Evolutionary conservation across 768 basidiomycete species (phyloP).

Genomic region (Boletellus ananiceps): DNA sequence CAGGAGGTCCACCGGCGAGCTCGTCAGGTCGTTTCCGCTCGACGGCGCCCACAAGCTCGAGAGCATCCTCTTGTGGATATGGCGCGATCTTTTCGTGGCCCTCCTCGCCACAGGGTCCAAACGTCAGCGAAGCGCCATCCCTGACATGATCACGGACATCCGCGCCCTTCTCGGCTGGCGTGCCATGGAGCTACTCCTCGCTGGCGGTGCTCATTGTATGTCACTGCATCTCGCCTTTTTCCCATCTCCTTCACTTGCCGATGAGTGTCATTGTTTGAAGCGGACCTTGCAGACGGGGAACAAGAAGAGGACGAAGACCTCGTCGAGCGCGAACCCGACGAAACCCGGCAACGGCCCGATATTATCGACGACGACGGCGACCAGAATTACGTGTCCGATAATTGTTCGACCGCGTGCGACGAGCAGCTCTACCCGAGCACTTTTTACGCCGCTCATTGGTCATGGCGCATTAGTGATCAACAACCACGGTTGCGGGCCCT

Average conservation of each 20-base stretch:
- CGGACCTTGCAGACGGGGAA: constrained; percentile 14
- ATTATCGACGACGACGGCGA: constrained; percentile 33
- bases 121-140: constrained; percentile 32
- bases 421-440: constrained; percentile 26
- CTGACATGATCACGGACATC: constrained; percentile 58
- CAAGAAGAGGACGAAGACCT: constrained; percentile 22
- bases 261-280: background rate
- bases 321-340: background rate
- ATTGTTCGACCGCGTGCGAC: constrained; percentile 18
- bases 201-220: constrained; percentile 48
- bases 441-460: constrained; percentile 52
- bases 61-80: constrained; percentile 54
- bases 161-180: constrained; percentile 47
- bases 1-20: constrained; percentile 38
- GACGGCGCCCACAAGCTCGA: constrained; percentile 45
- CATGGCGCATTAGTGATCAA: constrained; percentile 36
- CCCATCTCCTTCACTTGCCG: background rate
- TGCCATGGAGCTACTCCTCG: constrained; percentile 47
- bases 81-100: constrained; percentile 63
- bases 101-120: constrained; percentile 40
- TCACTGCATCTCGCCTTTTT: background rate
- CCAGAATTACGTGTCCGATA: constrained; percentile 22
- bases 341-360: background rate
- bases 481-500: constrained; percentile 38
- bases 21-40: constrained; percentile 47